Evolutionary conservation across 2,329 filamentous ascomycete genomes (phyloP).

Genomic region (Fusarium duplospermum): DNA sequence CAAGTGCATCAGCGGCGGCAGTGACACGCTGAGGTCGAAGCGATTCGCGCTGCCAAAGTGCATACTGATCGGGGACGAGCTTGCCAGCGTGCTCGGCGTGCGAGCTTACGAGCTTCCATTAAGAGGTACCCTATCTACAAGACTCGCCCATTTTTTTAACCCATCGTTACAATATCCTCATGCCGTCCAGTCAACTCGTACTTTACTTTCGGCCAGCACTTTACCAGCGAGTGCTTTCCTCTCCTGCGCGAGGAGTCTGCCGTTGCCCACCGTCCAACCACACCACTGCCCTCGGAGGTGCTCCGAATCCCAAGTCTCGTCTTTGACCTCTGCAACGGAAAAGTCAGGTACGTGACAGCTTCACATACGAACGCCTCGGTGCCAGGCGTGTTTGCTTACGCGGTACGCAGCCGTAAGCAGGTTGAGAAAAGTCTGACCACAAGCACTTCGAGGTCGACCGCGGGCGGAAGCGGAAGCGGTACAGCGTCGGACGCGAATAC

Average conservation of each 20-base stretch:
- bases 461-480: conserved; percentile 24
- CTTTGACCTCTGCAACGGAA: conserved; percentile 39
- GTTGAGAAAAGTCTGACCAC: conserved; percentile 40
- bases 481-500: conserved; percentile 22
- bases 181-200: conserved; percentile 39
- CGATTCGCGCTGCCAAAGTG: conserved; percentile 43
- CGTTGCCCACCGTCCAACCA: conserved; percentile 39
- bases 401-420: conserved; percentile 32
- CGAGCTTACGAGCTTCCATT: conserved; percentile 43
- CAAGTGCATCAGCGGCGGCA: conserved; percentile 42
- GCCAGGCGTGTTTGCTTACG: conserved; percentile 19
- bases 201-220: conserved; percentile 43
- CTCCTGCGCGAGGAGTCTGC: conserved; percentile 40
- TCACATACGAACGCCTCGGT: not conserved
- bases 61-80: conserved; percentile 43
- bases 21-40: conserved; percentile 41
- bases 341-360: conserved; percentile 35
- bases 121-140: conserved; percentile 36
- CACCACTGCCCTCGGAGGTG: conserved; percentile 32
- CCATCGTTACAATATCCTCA: conserved; percentile 24
- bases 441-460: conserved; percentile 29
- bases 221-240: conserved; percentile 41
- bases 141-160: not conserved
- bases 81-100: conserved; percentile 38
- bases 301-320: conserved; percentile 41